Conservation (phyloP, 345 rosid species). For the Chamaenerion angustifolium region DNA sequence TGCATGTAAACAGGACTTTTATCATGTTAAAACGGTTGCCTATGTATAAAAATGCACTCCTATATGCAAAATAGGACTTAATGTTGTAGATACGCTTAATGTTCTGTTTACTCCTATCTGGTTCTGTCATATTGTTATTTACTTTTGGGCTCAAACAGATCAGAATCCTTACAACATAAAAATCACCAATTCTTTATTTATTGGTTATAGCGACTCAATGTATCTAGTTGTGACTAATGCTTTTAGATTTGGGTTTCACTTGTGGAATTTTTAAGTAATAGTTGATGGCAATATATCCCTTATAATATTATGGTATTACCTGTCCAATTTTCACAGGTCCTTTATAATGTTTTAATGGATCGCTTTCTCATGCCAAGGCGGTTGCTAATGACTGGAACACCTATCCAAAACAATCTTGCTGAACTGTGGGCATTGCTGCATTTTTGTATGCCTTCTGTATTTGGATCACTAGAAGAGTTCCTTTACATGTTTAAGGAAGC, state of each 20-base stretch:
- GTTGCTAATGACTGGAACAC: constrained; percentile 82
- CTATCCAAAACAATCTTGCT: constrained; percentile 71
- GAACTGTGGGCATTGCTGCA: constrained; percentile 96
- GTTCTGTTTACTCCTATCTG: too few species aligned
- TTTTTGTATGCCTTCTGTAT: constrained; percentile 80
- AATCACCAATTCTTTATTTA: too few species aligned
- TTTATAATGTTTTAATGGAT: constrained; percentile 50
- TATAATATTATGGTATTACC: background rate
- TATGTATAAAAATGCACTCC: too few species aligned
- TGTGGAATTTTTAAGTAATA: background rate
- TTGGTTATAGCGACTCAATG: too few species aligned
- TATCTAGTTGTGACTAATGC: too few species aligned
- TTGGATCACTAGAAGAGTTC: constrained; percentile 66
- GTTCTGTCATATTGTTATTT: too few species aligned
- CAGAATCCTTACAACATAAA: too few species aligned
- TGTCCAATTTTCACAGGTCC: constrained; percentile 35
- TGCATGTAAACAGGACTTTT: too few species aligned
- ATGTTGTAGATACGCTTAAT: too few species aligned
- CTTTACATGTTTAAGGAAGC: constrained; percentile 57
- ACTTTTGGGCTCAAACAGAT: too few species aligned
- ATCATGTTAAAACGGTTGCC: too few species aligned
- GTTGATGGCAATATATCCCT: background rate
- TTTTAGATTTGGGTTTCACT: background rate
- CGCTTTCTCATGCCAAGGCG: constrained; percentile 70
- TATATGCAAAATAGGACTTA: too few species aligned